Percentiles rank a stretch among this genome's conserved stretches.
Evolutionary conservation across 1,139 yeast genomes (phyloP).

Genomic region (Geotrichum aggregatum): DNA sequence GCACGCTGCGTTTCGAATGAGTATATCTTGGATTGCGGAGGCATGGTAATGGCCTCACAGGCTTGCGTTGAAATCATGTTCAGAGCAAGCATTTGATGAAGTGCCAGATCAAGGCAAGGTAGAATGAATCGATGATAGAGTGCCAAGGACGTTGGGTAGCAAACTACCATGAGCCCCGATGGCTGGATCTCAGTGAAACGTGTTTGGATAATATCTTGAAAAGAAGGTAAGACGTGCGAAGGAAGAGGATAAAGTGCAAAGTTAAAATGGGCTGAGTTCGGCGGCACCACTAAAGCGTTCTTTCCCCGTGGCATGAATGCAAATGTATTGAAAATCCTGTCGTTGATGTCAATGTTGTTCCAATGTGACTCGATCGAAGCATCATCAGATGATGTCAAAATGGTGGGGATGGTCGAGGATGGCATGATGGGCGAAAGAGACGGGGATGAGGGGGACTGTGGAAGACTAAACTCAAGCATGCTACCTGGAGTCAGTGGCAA

Average conservation of each 20-base stretch:
- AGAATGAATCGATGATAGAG: conserved; percentile 27
- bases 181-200: conserved; percentile 28
- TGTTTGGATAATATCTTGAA: conserved; percentile 24
- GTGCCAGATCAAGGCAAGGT: conserved; percentile 31
- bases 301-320: conserved; percentile 21
- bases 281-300: conserved; percentile 27
- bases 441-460: conserved; percentile 7
- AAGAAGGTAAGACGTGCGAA: conserved; percentile 29
- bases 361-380: too few relatives aligned
- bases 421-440: background rate
- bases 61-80: conserved; percentile 30
- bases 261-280: conserved; percentile 28
- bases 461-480: background rate
- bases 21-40: conserved; percentile 26
- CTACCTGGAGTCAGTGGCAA: too few relatives aligned
- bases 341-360: background rate
- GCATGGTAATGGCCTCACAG: conserved; percentile 30
- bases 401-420: background rate
- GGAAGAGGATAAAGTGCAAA: conserved; percentile 31
- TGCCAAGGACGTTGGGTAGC: conserved; percentile 30
- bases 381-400: too few relatives aligned
- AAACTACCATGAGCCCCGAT: conserved; percentile 30
- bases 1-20: conserved; percentile 24
- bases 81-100: conserved; percentile 32
- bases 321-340: conserved; percentile 25